phyloP scores from a whole-genome alignment of 2,329 filamentous ascomycete genomes.

The Sordariomycetes sp. region DNA sequence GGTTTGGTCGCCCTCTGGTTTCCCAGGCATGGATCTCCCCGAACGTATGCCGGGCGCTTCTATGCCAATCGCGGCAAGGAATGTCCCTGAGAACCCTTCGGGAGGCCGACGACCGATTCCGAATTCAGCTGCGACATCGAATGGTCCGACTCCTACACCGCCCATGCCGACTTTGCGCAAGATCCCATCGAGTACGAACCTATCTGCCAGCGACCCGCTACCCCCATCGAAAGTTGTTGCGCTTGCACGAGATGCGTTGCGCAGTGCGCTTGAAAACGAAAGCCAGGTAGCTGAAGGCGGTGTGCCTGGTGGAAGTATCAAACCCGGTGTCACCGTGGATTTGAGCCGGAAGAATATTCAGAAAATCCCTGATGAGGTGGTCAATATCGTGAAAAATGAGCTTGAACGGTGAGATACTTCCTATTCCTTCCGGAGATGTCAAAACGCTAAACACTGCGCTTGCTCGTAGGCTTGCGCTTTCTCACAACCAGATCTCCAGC shows the following conservation, averaged over 20 bases:
- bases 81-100: conserved; percentile 29
- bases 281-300: conserved; percentile 52
- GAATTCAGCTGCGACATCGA: conserved; percentile 27
- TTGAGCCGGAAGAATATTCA: conserved; percentile 67
- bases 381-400: conserved; percentile 66
- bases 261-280: conserved; percentile 56
- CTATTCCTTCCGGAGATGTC: background rate
- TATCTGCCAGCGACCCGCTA: conserved; percentile 42
- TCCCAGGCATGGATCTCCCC: conserved; percentile 3
- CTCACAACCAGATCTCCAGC: conserved; percentile 67
- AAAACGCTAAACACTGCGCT: too few species aligned
- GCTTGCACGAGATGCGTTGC: conserved; percentile 59
- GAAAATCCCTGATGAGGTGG: conserved; percentile 62
- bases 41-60: conserved; percentile 1
- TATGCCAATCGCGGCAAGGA: conserved; percentile 12
- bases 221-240: conserved; percentile 55
- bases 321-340: conserved; percentile 69
- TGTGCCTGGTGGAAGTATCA: conserved; percentile 48
- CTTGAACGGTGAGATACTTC: conserved; percentile 52
- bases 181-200: conserved; percentile 33
- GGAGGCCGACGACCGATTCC: conserved; percentile 27
- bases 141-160: conserved; percentile 29
- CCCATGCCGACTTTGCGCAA: conserved; percentile 39
- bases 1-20: background rate
- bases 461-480: conserved; percentile 59